Conservation (phyloP, 2,329 filamentous ascomycete genomes). For the Penicillium freii region DNA sequence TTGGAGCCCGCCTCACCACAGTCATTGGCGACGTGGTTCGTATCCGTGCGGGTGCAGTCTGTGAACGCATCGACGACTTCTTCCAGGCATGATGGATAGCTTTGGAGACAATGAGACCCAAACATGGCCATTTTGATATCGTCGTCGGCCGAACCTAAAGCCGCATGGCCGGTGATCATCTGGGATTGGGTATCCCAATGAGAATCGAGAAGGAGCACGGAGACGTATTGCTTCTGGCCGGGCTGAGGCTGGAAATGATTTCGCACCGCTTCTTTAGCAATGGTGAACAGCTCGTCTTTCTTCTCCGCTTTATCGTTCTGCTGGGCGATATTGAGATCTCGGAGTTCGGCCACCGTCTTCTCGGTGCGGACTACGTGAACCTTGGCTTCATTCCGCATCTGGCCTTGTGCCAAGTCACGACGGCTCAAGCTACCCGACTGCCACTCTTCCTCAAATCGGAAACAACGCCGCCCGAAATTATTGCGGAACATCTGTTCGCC, state of each 20-base stretch:
- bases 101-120: slow-evolving; percentile 87
- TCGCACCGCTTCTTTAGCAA: slow-evolving; percentile 74
- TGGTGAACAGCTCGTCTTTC: slow-evolving; percentile 70
- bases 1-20: slow-evolving; percentile 82
- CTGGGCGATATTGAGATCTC: slow-evolving; percentile 73
- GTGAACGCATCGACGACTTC: slow-evolving; percentile 86
- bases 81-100: slow-evolving; percentile 84
- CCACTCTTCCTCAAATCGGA: slow-evolving; percentile 95
- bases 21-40: slow-evolving; percentile 76
- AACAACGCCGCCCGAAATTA: slow-evolving; percentile 78
- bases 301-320: slow-evolving; percentile 68
- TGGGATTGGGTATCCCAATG: slow-evolving; percentile 77
- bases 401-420: slow-evolving; percentile 67
- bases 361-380: slow-evolving; percentile 80
- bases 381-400: slow-evolving; percentile 86
- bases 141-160: slow-evolving; percentile 71
- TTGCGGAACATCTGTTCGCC: slow-evolving; percentile 94
- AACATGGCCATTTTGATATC: slow-evolving; percentile 82
- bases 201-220: slow-evolving; percentile 79
- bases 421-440: slow-evolving; percentile 75
- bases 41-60: slow-evolving; percentile 87
- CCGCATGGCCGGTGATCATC: slow-evolving; percentile 75
- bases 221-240: slow-evolving; percentile 84
- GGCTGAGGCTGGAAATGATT: slow-evolving; percentile 70
- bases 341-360: slow-evolving; percentile 80